These are phyloP conservation scores for Paramecium sexaurelia DNA, from an alignment of 73 alveolate genomes.

Conservation along the genomic window DNA sequence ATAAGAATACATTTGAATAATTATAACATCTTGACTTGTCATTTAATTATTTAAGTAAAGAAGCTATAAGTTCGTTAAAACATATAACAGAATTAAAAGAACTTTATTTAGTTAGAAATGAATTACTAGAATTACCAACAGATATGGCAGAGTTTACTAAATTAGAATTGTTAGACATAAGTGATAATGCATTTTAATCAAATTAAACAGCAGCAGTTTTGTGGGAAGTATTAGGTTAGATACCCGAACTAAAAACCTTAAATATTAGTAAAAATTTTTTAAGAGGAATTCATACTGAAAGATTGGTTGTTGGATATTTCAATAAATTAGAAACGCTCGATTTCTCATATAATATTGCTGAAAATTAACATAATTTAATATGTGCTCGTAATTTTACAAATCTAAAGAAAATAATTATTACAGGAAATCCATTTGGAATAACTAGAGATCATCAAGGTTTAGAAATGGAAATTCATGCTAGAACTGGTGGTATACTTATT, in stretches of 20 bases:
- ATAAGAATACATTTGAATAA: conserved; percentile 47
- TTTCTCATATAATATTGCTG: conserved; percentile 66
- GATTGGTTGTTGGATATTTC: conserved; percentile 58
- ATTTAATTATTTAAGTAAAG: conserved; percentile 48
- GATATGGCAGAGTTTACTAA: conserved; percentile 52
- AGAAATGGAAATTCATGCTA: conserved; percentile 71
- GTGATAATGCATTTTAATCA: conserved; percentile 63
- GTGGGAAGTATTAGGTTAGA: conserved; percentile 60
- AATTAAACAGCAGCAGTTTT: conserved; percentile 39
- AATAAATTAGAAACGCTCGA: conserved; percentile 39
- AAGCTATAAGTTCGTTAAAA: conserved; percentile 35
- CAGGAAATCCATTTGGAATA: conserved; percentile 67
- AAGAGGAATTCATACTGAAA: conserved; percentile 69
- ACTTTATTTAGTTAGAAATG: conserved; percentile 56
- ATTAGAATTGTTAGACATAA: conserved; percentile 42
- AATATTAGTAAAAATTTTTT: conserved; percentile 55
- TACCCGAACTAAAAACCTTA: conserved; percentile 37
- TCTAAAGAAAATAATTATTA: conserved; percentile 37
- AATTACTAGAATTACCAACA: conserved; percentile 58
- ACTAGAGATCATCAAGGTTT: conserved; percentile 64
- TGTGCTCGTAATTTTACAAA: conserved; percentile 66
- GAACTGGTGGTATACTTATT: conserved; percentile 66
- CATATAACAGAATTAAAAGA: conserved; percentile 57
- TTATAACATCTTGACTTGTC: conserved; percentile 54
- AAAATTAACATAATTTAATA: conserved; percentile 62